phyloP scores from a whole-genome alignment of 2,329 filamentous ascomycete genomes.

The Bimuria novae-zelandiae region DNA sequence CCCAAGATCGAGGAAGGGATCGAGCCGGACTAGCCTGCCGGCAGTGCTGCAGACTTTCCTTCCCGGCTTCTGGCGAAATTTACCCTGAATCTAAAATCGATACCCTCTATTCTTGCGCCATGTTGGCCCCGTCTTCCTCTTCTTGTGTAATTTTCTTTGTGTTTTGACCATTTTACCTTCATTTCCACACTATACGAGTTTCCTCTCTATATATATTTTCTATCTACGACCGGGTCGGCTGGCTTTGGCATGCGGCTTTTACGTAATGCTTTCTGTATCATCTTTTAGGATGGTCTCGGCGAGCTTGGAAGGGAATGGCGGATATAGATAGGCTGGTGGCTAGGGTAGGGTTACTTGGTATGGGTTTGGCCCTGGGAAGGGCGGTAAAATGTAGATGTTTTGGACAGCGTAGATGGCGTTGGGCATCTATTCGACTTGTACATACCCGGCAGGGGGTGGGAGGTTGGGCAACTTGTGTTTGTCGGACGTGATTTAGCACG shows the following conservation, averaged over 20 bases:
- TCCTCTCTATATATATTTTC: neutral
- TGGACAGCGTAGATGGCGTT: neutral
- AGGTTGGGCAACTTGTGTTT: neutral
- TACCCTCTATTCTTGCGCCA: constrained; percentile 1
- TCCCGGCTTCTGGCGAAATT: neutral
- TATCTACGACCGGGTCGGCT: neutral
- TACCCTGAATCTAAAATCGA: neutral
- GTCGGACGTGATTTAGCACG: too few species aligned
- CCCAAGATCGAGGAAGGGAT: constrained; percentile 53
- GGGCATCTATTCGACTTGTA: neutral
- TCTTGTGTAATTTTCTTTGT: neutral
- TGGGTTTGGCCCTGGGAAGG: too few species aligned
- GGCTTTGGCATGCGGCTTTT: too few species aligned
- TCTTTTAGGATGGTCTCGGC: too few species aligned
- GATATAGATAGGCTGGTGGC: neutral
- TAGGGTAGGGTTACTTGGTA: too few species aligned
- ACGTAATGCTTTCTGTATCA: too few species aligned
- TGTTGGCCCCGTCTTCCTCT: neutral
- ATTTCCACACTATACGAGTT: neutral
- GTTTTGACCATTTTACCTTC: neutral
- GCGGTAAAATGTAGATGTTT: too few species aligned
- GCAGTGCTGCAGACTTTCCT: neutral
- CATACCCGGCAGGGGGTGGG: neutral
- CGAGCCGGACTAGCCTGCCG: constrained; percentile 35
- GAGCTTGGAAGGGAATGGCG: neutral